Conservation (phyloP, 1,284 basidiomycete species). For the Golubevia sp. region DNA sequence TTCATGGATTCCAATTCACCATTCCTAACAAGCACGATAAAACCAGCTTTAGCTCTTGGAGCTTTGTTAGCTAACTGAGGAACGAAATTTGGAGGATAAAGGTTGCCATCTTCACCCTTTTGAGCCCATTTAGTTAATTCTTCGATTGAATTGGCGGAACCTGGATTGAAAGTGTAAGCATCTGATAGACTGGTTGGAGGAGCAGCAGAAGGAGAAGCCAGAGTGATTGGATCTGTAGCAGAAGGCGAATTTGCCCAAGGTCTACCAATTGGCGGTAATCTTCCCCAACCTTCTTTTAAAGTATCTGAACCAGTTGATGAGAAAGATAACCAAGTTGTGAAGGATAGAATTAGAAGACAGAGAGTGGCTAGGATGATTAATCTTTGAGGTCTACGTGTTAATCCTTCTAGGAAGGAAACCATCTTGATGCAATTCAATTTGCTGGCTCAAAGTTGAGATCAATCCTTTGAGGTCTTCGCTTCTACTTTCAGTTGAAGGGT, state of each 20-base stretch:
- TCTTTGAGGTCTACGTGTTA: slow-evolving; percentile 40
- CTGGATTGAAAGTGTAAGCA: slow-evolving; percentile 44
- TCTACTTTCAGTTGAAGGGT: too few relatives aligned
- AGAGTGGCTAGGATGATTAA: slow-evolving; percentile 31
- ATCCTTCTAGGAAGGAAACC: slow-evolving; percentile 28
- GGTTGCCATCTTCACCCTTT: slow-evolving; percentile 46
- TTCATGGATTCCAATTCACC: slow-evolving; percentile 40
- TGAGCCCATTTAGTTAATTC: slow-evolving; percentile 43
- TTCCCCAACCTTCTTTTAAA: slow-evolving; percentile 6
- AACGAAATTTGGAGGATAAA: slow-evolving; percentile 49
- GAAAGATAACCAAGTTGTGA: slow-evolving; percentile 41
- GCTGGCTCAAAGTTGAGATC: too few relatives aligned
- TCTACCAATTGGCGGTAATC: not conserved
- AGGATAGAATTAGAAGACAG: slow-evolving; percentile 33
- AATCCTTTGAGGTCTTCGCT: too few relatives aligned
- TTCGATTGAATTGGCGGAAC: slow-evolving; percentile 23
- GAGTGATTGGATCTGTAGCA: not conserved
- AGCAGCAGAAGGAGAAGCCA: not conserved
- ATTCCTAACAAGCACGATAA: slow-evolving; percentile 49
- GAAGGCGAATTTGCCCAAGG: slow-evolving; percentile 13
- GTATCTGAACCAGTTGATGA: slow-evolving; percentile 16
- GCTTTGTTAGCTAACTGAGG: slow-evolving; percentile 42
- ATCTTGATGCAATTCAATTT: too few relatives aligned
- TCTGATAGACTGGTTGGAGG: slow-evolving; percentile 24
- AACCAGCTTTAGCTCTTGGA: slow-evolving; percentile 54